A percentile compares a stretch with the other conserved stretches of the same genome.
Conservation (phyloP, 805 yeast genomes). For the Wickerhamiella nectarea region DNA sequence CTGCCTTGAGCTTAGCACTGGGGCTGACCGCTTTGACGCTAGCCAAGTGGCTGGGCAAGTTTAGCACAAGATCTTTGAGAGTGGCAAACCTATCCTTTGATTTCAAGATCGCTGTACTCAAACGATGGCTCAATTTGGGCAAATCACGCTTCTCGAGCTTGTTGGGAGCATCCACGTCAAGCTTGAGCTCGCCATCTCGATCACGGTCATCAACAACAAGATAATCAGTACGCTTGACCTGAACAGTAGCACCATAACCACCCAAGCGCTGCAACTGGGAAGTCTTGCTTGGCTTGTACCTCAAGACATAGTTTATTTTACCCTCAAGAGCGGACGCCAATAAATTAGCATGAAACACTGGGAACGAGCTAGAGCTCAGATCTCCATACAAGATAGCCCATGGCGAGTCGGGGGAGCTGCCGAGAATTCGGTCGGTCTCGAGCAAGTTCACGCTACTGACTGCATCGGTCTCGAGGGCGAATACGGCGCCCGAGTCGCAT, state of each 20-base stretch:
- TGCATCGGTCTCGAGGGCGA: conserved; percentile 49
- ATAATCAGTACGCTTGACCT: conserved; percentile 53
- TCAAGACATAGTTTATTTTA: conserved; percentile 60
- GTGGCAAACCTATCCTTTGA: conserved; percentile 26
- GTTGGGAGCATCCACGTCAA: conserved; percentile 19
- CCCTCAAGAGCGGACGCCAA: conserved; percentile 46
- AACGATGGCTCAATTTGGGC: conserved; percentile 20
- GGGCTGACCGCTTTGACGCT: not conserved
- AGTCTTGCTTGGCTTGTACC: conserved; percentile 40
- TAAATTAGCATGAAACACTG: conserved; percentile 44
- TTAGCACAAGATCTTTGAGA: conserved; percentile 31
- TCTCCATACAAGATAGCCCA: conserved; percentile 56
- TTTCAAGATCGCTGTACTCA: conserved; percentile 27
- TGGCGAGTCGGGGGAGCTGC: conserved; percentile 32
- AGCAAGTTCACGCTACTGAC: conserved; percentile 19
- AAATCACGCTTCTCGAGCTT: conserved; percentile 19
- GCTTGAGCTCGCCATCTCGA: conserved; percentile 12
- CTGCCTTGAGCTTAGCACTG: conserved; percentile 14
- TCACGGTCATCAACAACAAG: conserved; percentile 47
- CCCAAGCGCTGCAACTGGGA: conserved; percentile 13
- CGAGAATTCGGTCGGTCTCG: conserved; percentile 46
- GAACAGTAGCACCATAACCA: conserved; percentile 58
- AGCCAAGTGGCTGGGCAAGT: conserved; percentile 44
- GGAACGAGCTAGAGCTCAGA: conserved; percentile 36
- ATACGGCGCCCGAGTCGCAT: conserved; percentile 60